Percentiles rank a stretch among this genome's conserved stretches.
These are phyloP conservation scores for Austropuccinia psidii DNA, from an alignment of 1,284 basidiomycete species.

Conservation along the genomic window DNA sequence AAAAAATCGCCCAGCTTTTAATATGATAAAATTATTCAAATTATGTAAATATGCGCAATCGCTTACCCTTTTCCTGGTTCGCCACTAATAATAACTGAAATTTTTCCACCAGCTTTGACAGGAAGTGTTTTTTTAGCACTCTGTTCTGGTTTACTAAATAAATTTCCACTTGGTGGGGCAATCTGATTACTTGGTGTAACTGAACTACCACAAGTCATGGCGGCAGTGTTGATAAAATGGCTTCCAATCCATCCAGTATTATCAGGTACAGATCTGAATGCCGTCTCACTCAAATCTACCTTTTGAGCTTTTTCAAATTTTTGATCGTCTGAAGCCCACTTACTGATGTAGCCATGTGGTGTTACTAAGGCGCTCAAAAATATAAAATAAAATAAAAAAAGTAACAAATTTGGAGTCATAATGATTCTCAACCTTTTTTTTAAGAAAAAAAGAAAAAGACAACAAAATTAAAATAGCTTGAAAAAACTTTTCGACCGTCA, in stretches of 20 bases:
- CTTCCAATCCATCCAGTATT: slow-evolving; percentile 36
- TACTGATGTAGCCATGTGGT: slow-evolving; percentile 25
- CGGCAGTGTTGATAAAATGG: slow-evolving; percentile 20
- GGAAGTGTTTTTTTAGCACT: slow-evolving; percentile 33
- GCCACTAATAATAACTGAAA: neutral
- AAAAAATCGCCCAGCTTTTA: neutral
- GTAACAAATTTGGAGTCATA: no score
- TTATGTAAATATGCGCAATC: neutral
- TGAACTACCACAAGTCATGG: slow-evolving; percentile 18
- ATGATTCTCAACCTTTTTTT: no score
- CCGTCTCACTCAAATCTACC: slow-evolving; percentile 14
- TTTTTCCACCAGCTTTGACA: slow-evolving; percentile 17
- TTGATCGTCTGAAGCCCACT: slow-evolving; percentile 27
- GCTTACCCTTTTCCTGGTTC: slow-evolving; percentile 1
- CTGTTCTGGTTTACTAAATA: slow-evolving; percentile 25
- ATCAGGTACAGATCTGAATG: slow-evolving; percentile 19
- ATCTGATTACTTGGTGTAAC: slow-evolving; percentile 19
- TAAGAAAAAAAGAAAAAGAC: no score
- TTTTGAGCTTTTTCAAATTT: slow-evolving; percentile 30
- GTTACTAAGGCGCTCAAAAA: no score
- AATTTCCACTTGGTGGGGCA: slow-evolving; percentile 15
- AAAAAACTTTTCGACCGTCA: no score
- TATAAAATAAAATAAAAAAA: no score
- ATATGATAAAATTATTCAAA: neutral
- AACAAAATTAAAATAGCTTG: no score